These are phyloP conservation scores for Metschnikowia picachoensis DNA, from an alignment of 805 yeast genomes.

Conservation along the genomic window DNA sequence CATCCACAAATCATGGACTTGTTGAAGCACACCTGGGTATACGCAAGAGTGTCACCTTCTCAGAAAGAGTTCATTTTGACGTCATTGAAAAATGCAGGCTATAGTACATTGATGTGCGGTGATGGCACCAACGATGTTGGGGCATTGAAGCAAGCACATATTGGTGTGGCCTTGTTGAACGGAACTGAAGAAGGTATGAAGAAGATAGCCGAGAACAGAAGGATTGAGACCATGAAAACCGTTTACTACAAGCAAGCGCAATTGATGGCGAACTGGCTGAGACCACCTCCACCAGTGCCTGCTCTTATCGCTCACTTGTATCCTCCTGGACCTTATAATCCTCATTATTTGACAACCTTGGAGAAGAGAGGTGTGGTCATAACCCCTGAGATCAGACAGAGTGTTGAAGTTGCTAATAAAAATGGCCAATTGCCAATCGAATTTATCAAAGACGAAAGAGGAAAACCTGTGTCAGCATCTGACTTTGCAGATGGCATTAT, in stretches of 20 bases:
- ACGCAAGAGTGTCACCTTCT: constrained; percentile 94
- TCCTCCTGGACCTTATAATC: constrained; percentile 94
- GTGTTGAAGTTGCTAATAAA: constrained; percentile 51
- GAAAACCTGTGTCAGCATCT: constrained; percentile 16
- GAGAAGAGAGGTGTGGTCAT: constrained; percentile 79
- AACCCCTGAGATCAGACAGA: constrained; percentile 65
- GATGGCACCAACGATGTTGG: constrained; percentile 99
- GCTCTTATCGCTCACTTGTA: constrained; percentile 85
- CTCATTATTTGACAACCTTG: constrained; percentile 80
- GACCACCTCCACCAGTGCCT: constrained; percentile 82
- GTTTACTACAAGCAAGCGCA: constrained; percentile 84
- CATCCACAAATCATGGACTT: constrained; percentile 69
- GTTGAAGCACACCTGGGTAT: constrained; percentile 91
- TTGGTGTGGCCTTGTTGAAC: constrained; percentile 95
- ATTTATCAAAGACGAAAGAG: constrained; percentile 18
- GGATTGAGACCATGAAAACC: constrained; percentile 55
- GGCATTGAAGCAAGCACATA: constrained; percentile 96
- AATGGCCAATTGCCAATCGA: constrained; percentile 25
- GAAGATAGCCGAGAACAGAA: constrained; percentile 79
- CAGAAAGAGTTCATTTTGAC: constrained; percentile 91
- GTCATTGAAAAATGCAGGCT: constrained; percentile 81
- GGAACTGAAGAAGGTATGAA: constrained; percentile 95
- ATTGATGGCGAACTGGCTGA: constrained; percentile 75
- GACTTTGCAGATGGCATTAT: constrained; percentile 59
- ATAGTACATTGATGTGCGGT: constrained; percentile 97